Evolutionary conservation across 2,329 filamentous ascomycete genomes (phyloP), one percentile per base, ranked within the genome.

Genomic region (Scedosporium apiospermum): DNA sequence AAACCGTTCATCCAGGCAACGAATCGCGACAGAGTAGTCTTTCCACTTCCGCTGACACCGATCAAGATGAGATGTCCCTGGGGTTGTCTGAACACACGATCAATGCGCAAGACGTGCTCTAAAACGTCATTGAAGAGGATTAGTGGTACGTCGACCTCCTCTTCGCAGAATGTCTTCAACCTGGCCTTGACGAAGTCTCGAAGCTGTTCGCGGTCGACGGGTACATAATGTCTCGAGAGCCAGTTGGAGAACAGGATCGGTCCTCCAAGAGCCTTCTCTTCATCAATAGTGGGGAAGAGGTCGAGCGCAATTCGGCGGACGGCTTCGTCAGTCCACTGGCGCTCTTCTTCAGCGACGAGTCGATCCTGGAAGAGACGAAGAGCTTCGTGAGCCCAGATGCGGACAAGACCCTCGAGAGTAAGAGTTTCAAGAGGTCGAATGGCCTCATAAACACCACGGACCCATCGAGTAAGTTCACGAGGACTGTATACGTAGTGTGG

Each of bases 1-100:
- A 99, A 82, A 64, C 96, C 96, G 71, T 99, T 99, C 95, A 99
- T 99, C 95, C 95, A 99, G 57, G 95, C 95, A 65, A 99, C 95
- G 67, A 99, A 99, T 63, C 96, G 89, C 38, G 96, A 98, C 12
- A 99, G 78, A 0, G 95, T 99, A 3, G 95, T 99, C 80, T 99
- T 99, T 76, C 95, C 95, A 80, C 91, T 96, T 68, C 95, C 96
- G 73, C 95, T 99, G 62, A 99, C 95, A 79, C 95, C 95, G 69
- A 99, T 99, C 63, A 99, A 82, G 67, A 99, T 99, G 65, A 99
- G 82, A 82, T 99, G 95, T 63, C 95, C 95, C 73, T 99, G 95
- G 1, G 96, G 95, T 72, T 99, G 95, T 70, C 96, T 86, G 83
- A 99, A 99, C 57, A 99, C 95, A 75, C 95, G 89, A 76, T 99